Percentiles rank a stretch among this genome's conserved stretches.
Conservation (phyloP, 768 basidiomycete species). For the Lactifluus echinatus region DNA sequence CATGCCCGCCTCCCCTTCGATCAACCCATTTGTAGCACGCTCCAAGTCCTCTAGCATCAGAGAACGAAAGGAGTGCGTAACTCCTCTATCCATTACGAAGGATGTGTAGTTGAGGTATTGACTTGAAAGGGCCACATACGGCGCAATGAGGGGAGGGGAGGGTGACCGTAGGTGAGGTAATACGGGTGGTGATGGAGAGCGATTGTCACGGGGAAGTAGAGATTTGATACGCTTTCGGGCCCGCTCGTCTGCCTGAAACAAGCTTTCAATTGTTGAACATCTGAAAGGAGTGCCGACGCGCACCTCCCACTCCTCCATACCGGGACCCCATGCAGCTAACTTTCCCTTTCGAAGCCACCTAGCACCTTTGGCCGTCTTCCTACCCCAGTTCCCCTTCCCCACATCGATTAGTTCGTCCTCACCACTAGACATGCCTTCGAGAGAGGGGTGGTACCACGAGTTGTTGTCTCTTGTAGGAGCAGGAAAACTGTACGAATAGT, state of each 20-base stretch:
- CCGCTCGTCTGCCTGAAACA: slow-evolving; percentile 63
- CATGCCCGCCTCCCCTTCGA: slow-evolving; percentile 73
- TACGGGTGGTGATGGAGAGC: slow-evolving; percentile 63
- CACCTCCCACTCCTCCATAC: slow-evolving; percentile 83
- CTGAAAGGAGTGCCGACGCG: slow-evolving; percentile 18
- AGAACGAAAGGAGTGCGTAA: slow-evolving; percentile 79
- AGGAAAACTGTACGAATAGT: slow-evolving; percentile 3
- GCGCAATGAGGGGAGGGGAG: slow-evolving; percentile 69
- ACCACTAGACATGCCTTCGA: slow-evolving; percentile 60
- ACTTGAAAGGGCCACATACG: slow-evolving; percentile 58
- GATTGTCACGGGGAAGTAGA: slow-evolving; percentile 48
- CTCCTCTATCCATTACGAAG: slow-evolving; percentile 78
- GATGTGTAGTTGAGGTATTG: slow-evolving; percentile 74
- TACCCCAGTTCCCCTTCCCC: slow-evolving; percentile 74
- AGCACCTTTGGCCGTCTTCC: slow-evolving; percentile 64
- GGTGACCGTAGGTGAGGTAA: slow-evolving; percentile 72
- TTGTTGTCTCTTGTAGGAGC: slow-evolving; percentile 54
- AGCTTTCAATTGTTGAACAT: slow-evolving; percentile 15
- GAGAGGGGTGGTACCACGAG: slow-evolving; percentile 79
- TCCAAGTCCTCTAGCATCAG: slow-evolving; percentile 71
- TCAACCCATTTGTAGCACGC: slow-evolving; percentile 71
- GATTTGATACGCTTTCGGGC: slow-evolving; percentile 72
- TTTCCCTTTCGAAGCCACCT: slow-evolving; percentile 80
- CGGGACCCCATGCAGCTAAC: slow-evolving; percentile 75
- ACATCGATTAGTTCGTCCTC: slow-evolving; percentile 37